phyloP scores from a whole-genome alignment of 352 stramenopile genomes.

The Elongisporangium undulatum region DNA sequence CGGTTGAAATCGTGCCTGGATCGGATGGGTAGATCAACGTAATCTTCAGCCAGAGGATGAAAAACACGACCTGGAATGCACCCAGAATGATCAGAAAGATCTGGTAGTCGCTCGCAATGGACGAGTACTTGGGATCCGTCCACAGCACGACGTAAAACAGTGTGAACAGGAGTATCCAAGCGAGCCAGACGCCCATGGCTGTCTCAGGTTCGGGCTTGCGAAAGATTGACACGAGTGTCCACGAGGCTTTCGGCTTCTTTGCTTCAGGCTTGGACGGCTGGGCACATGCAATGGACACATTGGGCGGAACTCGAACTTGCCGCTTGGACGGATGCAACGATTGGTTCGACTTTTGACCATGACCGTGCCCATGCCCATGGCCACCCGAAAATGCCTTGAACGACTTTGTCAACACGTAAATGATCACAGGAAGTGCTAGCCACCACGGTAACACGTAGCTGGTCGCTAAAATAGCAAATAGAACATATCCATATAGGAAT shows the following conservation, averaged over 20 bases:
- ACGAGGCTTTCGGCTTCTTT: constrained; percentile 2
- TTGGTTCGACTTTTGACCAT: constrained; percentile 23
- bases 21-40: constrained; percentile 55
- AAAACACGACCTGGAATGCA: constrained; percentile 37
- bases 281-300: constrained; percentile 22
- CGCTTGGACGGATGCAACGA: constrained; percentile 44
- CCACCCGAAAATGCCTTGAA: constrained; percentile 33
- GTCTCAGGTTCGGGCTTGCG: constrained; percentile 53
- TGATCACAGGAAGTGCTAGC: constrained; percentile 54
- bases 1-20: constrained; percentile 44
- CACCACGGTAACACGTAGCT: constrained; percentile 74
- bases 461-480: constrained; percentile 51
- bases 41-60: constrained; percentile 44
- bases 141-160: constrained; percentile 64
- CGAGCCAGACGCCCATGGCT: constrained; percentile 76
- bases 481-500: constrained; percentile 36
- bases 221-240: constrained; percentile 11
- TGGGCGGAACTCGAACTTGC: constrained; percentile 23
- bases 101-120: constrained; percentile 22
- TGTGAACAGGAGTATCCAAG: constrained; percentile 68
- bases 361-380: constrained; percentile 37
- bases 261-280: constrained; percentile 10
- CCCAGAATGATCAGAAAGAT: constrained; percentile 37
- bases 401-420: constrained; percentile 43
- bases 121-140: constrained; percentile 35